Percentiles rank a stretch among this genome's conserved stretches.
Conservation (phyloP, 805 yeast species). For the Ogataea nakhonphanomensis region DNA sequence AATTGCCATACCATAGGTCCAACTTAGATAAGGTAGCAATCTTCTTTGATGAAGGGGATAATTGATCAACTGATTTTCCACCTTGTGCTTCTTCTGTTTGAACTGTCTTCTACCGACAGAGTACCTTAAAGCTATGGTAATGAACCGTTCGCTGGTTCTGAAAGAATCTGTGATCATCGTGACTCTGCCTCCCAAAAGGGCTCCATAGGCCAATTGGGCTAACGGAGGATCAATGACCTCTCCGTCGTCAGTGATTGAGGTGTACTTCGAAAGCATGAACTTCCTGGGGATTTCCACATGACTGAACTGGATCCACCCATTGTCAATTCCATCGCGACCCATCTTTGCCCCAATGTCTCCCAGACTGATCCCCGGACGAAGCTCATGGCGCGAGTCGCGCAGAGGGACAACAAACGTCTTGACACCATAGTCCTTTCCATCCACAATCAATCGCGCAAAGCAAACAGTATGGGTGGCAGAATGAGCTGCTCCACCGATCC, state of each 20-base stretch:
- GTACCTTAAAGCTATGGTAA: constrained; percentile 83
- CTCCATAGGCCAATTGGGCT: constrained; percentile 86
- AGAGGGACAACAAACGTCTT: constrained; percentile 89
- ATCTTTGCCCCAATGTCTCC: constrained; percentile 95
- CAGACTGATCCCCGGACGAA: constrained; percentile 74
- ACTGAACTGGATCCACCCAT: constrained; percentile 94
- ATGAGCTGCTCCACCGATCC: constrained; percentile 98
- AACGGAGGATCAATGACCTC: constrained; percentile 75
- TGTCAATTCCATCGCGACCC: constrained; percentile 95
- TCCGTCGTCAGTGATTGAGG: constrained; percentile 65
- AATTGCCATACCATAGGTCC: constrained; percentile 70
- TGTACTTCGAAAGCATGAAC: constrained; percentile 77
- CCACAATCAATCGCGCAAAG: constrained; percentile 78
- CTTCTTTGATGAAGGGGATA: constrained; percentile 89
- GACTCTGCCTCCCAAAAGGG: constrained; percentile 84
- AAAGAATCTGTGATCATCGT: constrained; percentile 85
- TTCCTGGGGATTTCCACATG: constrained; percentile 80
- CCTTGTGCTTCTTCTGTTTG: constrained; percentile 39
- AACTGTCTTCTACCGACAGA: constrained; percentile 90
- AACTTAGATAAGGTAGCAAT: constrained; percentile 78
- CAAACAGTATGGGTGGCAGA: constrained; percentile 85
- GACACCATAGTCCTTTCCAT: constrained; percentile 87
- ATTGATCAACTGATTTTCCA: constrained; percentile 72
- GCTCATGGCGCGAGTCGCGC: constrained; percentile 68
- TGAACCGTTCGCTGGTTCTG: constrained; percentile 72